phyloP scores from a whole-genome alignment of 352 stramenopile genomes.

The Saprolegnia parasitica region DNA sequence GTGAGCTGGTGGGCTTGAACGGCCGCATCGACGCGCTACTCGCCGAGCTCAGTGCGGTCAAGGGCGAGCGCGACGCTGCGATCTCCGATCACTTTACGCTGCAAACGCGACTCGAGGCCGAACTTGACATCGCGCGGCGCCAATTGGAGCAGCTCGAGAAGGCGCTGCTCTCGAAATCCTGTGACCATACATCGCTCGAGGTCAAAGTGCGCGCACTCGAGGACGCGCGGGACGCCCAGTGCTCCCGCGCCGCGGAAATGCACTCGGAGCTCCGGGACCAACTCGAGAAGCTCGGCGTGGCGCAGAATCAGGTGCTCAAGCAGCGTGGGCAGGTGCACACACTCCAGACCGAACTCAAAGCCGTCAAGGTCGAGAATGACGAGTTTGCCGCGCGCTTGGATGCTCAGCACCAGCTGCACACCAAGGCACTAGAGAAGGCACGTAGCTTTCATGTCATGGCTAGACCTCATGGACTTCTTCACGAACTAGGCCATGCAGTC shows the following conservation, averaged over 20 bases:
- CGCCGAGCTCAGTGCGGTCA: background rate
- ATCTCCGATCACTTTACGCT: background rate
- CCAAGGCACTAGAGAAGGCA: conserved; percentile 34
- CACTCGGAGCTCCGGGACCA: conserved; percentile 12
- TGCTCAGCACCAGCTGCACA: conserved; percentile 36
- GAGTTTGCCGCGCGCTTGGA: conserved; percentile 30
- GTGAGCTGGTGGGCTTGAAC: conserved; percentile 6
- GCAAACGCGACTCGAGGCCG: background rate
- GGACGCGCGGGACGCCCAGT: background rate
- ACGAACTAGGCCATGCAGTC: conserved; percentile 43
- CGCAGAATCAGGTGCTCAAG: conserved; percentile 26
- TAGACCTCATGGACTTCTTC: background rate
- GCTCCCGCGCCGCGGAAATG: background rate
- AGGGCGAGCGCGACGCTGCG: background rate
- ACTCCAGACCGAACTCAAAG: conserved; percentile 35
- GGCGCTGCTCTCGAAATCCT: background rate
- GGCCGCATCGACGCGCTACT: conserved; percentile 5
- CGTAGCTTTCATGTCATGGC: background rate
- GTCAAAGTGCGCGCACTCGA: conserved; percentile 5
- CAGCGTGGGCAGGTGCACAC: conserved; percentile 30
- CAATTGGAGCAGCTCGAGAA: conserved; percentile 17
- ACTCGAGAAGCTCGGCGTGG: conserved; percentile 16
- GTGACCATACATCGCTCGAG: conserved; percentile 13
- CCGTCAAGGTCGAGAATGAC: conserved; percentile 31
- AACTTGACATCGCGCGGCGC: background rate